Percentiles rank a stretch among this genome's conserved stretches.
Evolutionary conservation across 495 filamentous ascomycete genomes (phyloP).

Genomic region (Trichocladium antarcticum): DNA sequence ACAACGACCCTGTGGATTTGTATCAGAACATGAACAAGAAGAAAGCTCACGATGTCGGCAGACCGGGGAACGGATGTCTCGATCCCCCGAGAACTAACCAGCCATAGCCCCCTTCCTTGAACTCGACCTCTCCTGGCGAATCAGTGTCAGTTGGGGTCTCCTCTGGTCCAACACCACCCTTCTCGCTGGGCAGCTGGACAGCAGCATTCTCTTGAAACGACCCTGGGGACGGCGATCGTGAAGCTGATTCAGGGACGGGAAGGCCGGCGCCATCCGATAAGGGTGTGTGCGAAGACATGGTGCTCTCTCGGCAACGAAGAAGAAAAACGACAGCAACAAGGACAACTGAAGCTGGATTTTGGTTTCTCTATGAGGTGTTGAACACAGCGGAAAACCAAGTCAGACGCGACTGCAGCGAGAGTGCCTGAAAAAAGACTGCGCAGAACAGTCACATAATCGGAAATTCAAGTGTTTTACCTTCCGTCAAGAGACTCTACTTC

Average conservation of each 20-base stretch:
- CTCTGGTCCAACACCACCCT: conserved; percentile 7
- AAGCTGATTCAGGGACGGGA: background rate
- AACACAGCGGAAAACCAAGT: no score
- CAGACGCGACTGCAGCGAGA: no score
- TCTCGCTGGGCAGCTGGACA: background rate
- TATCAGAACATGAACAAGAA: background rate
- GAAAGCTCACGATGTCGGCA: background rate
- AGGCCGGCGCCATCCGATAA: background rate
- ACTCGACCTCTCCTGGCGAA: conserved; percentile 20
- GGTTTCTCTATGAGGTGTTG: no score
- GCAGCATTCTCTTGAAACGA: background rate
- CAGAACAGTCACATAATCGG: no score
- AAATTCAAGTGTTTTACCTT: no score
- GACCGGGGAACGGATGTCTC: background rate
- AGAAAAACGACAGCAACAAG: background rate
- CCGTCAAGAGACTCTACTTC: no score
- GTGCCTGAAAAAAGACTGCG: no score
- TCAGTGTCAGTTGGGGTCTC: conserved; percentile 17
- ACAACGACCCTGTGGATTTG: conserved; percentile 38
- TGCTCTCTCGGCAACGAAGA: background rate
- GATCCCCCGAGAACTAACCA: conserved; percentile 24
- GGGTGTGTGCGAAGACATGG: background rate
- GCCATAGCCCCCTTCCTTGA: conserved; percentile 39
- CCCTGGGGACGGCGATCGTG: background rate
- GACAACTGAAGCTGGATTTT: no score